Evolutionary conservation across 2,329 filamentous ascomycete species (phyloP).

Genomic region (Rutstroemia sp.): DNA sequence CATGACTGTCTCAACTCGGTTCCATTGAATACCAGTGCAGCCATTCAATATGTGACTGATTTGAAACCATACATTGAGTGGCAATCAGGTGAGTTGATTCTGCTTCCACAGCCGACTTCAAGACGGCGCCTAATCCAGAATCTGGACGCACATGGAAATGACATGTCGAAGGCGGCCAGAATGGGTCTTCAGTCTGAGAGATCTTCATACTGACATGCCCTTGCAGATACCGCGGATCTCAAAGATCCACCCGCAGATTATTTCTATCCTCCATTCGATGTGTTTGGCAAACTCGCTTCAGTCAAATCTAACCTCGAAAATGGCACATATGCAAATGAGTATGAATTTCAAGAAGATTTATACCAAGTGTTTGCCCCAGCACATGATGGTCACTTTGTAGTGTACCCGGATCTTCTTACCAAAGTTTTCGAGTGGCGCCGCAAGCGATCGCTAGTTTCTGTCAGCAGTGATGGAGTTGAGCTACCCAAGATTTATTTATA

Average conservation of each 20-base stretch:
- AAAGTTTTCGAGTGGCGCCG: constrained; percentile 45
- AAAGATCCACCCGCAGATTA: constrained; percentile 46
- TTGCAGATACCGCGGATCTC: constrained; percentile 28
- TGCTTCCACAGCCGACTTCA: not conserved
- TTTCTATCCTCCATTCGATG: constrained; percentile 40
- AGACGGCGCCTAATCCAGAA: not conserved
- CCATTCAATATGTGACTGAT: constrained; percentile 20
- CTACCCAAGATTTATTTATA: constrained; percentile 51
- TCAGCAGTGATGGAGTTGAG: constrained; percentile 51
- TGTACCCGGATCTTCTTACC: constrained; percentile 43
- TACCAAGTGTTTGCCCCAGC: constrained; percentile 44
- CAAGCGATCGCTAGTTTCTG: constrained; percentile 46
- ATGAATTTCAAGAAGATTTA: constrained; percentile 48
- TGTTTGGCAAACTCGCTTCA: constrained; percentile 37
- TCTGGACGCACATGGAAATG: not conserved
- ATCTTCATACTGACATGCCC: constrained; percentile 1
- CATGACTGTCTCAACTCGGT: constrained; percentile 27
- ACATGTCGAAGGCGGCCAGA: not conserved
- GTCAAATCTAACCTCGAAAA: constrained; percentile 37
- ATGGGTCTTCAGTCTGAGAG: not conserved
- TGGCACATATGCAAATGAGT: constrained; percentile 41
- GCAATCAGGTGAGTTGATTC: constrained; percentile 22
- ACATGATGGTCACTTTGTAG: constrained; percentile 60
- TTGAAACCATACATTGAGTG: constrained; percentile 26
- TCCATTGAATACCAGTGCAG: constrained; percentile 22